Base-by-base conservation (phyloP, 139 green algal species). In the Pleodorina starrii region DNA sequence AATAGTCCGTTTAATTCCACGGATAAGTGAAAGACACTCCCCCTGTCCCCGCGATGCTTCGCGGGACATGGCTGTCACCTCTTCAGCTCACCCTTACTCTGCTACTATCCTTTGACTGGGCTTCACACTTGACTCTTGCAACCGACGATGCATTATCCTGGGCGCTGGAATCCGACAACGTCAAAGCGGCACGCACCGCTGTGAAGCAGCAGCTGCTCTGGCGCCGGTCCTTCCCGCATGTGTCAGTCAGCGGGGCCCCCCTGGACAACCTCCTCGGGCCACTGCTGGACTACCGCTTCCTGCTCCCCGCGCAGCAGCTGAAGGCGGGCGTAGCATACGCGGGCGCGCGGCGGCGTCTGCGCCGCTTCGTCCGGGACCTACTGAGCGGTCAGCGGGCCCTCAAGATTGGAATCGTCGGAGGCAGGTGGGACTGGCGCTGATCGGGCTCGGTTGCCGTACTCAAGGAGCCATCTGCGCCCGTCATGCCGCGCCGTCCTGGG, bases 341-440 rank as follows among this genome's bases (percentile, higher is more conserved):
- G 27, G 74, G 74, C n/a, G 17, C 74, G 3, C 44, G 44, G 27
- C 27, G 44, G 44, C 74, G 74, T 23, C 74, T 82, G 74, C 44
- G 74, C 35, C 74, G 38, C 72, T 80, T 80, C 43, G 42, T 80
- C 6, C 72, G 72, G 1, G 42, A 63, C 44, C 74, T 82, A 44
- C 74, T 82, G 3, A 54, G 48, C 74, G 44, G 74, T 16, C 44
- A 44, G 12, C 9, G 29, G 29, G 12, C 1, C 44, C 11, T 82
- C 44, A 82, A 82, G 44, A 66, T 82, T 12, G 74, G 74, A 23
- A 44, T 82, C 44, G 74, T 82, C 44, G 74, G 74, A 5, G 74
- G 74, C 44, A 82, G 74, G 74, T 82, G 48, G 68, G 68, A 57
- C n/a, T n/a, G n/a, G n/a, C n/a, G n/a, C n/a, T n/a, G n/a, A n/a